Percentiles rank a stretch among this genome's conserved stretches.
Evolutionary conservation across 202 grass and related monocot genomes (phyloP).

Genomic region (Panicum virgatum): DNA sequence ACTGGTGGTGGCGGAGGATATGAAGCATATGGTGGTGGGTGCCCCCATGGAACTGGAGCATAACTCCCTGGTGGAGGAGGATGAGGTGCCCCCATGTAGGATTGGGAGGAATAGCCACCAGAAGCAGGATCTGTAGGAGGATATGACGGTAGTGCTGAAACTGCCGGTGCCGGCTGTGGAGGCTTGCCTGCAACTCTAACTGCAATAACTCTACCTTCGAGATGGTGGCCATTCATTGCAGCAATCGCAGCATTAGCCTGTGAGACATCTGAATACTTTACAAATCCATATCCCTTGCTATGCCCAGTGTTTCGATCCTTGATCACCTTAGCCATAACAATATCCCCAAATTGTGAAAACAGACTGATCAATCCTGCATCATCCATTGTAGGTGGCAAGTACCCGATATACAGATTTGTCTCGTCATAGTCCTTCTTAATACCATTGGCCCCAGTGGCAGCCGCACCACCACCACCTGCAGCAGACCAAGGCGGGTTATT

Average conservation of each 20-base stretch:
- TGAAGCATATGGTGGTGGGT: slow-evolving; percentile 64
- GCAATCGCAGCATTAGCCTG: slow-evolving; percentile 82
- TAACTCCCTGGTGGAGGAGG: slow-evolving; percentile 76
- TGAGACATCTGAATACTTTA: slow-evolving; percentile 85
- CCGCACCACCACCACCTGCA: slow-evolving; percentile 18
- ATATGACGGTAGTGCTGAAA: slow-evolving; percentile 26
- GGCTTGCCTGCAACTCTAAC: slow-evolving; percentile 90
- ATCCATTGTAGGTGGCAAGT: slow-evolving; percentile 79
- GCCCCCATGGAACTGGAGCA: slow-evolving; percentile 75
- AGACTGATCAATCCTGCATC: slow-evolving; percentile 74
- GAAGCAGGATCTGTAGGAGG: slow-evolving; percentile 44
- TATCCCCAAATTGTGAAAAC: slow-evolving; percentile 87
- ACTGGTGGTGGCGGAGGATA: slow-evolving; percentile 71
- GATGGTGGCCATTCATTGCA: slow-evolving; percentile 80
- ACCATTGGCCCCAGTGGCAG: slow-evolving; percentile 37
- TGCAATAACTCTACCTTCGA: slow-evolving; percentile 83
- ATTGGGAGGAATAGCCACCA: slow-evolving; percentile 70
- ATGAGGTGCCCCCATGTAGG: slow-evolving; percentile 76
- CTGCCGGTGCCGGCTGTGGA: slow-evolving; percentile 42
- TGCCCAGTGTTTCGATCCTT: slow-evolving; percentile 78
- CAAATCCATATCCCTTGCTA: slow-evolving; percentile 97
- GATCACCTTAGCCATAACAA: slow-evolving; percentile 96
- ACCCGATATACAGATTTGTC: slow-evolving; percentile 92
- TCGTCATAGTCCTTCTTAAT: slow-evolving; percentile 89
- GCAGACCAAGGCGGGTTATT: slow-evolving; percentile 61